Base-by-base conservation (phyloP, 2,329 filamentous ascomycete species). In the Beauveria bassiana region DNA sequence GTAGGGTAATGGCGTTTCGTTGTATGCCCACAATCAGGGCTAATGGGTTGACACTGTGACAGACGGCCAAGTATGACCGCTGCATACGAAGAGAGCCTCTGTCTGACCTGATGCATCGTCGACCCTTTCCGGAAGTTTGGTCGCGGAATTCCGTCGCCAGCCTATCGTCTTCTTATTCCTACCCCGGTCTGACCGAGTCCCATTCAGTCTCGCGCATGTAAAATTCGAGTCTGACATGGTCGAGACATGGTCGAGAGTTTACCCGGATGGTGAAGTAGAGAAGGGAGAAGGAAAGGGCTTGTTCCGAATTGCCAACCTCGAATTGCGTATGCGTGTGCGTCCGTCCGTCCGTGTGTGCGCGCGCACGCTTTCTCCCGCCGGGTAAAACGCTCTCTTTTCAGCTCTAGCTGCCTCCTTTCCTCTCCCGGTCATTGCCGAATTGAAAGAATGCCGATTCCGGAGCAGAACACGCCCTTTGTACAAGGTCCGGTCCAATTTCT, bases 301-400 rank as follows among this genome's bases (percentile, higher is more conserved):
- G 31, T 59, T 51, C 47, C 38, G 46, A 22, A 28, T 43, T 34
- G 46, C 34, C 47, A 28, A 22, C 18, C 22, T 51, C 18, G 31
- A 38, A 46, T 46, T 31, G 43, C n/a, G 53, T 34, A 20, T 34
- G 24, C 7, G 40, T 56, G 53, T 52, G 31, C n/a, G 31, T 34
- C 24, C 8, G 53, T 46, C 18, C 31, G 53, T 31, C 3, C 20
- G 42, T 31, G 42, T 22, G 31, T 22, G 47, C n/a, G 26, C 28
- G 24, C 20, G n/a, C 22, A 28, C 46, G 20, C 20, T 40, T 59
- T 43, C 22, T 52, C 20, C 57, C 57, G 57, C 57, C 57, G 47
- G 57, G 22, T 59, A 59, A 59, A 34, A 45, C 45, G 26, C 40
- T 45, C 24, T 50, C 34, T 43, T 59, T 59, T 52, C 57, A 59